Evolutionary conservation across 345 rosid genomes (phyloP).

Genomic region (Noccaea bulbosa): DNA sequence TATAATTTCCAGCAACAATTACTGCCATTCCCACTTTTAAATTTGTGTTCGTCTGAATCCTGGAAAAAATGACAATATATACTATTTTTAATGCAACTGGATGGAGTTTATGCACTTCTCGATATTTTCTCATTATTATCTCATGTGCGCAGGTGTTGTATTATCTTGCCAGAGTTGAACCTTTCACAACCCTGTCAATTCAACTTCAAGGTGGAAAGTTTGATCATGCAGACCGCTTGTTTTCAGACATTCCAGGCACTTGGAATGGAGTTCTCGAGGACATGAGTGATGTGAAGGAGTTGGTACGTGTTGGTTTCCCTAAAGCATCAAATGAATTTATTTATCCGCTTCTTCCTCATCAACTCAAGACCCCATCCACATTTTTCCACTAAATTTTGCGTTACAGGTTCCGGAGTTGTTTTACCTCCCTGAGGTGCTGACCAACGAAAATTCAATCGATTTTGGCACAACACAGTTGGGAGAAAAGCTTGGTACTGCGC

Average conservation of each 20-base stretch:
- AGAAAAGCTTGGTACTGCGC: slow-evolving; percentile 72
- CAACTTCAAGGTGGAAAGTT: slow-evolving; percentile 99
- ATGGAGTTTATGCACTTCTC: slow-evolving; percentile 22
- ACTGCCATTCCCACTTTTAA: slow-evolving; percentile 23
- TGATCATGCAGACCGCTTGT: slow-evolving; percentile 98
- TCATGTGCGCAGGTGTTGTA: slow-evolving; percentile 74
- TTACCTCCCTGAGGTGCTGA: slow-evolving; percentile 92
- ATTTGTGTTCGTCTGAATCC: slow-evolving; percentile 15
- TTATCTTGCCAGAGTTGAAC: slow-evolving; percentile 95
- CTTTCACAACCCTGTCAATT: slow-evolving; percentile 92
- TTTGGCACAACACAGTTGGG: slow-evolving; percentile 95
- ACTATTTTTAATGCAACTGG: slow-evolving; percentile 23
- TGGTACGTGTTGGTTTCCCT: slow-evolving; percentile 60
- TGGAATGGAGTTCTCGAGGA: slow-evolving; percentile 98
- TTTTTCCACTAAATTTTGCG: slow-evolving; percentile 21
- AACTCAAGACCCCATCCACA: slow-evolving; percentile 25
- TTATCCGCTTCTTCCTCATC: slow-evolving; percentile 32
- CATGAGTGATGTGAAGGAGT: slow-evolving; percentile 98
- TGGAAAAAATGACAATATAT: slow-evolving; percentile 10
- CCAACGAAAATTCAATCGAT: slow-evolving; percentile 84
- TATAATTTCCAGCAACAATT: slow-evolving; percentile 25
- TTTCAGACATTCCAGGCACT: slow-evolving; percentile 85
- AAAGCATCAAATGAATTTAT: slow-evolving; percentile 13
- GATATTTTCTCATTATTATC: slow-evolving; percentile 23
- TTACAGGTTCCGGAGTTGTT: slow-evolving; percentile 95